Base-by-base conservation (phyloP, 2,329 filamentous ascomycete genomes). In the Pestalotiopsis sp. region DNA sequence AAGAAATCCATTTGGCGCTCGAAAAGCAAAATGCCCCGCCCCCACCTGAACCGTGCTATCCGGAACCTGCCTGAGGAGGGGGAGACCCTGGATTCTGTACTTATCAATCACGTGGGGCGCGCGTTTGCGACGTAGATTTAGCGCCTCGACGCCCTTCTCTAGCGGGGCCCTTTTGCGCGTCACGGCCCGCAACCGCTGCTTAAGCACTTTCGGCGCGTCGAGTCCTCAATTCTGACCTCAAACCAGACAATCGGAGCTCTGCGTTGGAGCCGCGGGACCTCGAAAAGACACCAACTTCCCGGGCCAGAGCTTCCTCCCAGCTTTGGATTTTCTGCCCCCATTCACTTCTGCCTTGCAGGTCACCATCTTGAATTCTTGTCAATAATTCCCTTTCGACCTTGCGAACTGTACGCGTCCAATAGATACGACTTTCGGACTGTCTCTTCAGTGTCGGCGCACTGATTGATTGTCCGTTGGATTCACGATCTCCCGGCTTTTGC, bases 51-150 rank as follows among this genome's bases (percentile, higher is more conserved):
- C 38, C n/a, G 31, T 59, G 57, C 57, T 59, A 27, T 36, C 57
- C 57, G 23, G n/a, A 31, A 36, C 9, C 27, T 27, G 49, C 14
- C 49, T 52, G 17, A 52, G 20, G 45, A 52, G 45, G 45, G 45
- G 49, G 49, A 56, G 14, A 59, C 23, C 57, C 23, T 36, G 57
- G 31, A 27, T 59, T 59, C n/a, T 7, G 27, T 12, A 27, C 57
- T 59, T 14, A 36, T n/a, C 57, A n/a, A 59, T 59, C 57, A 59
- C 57, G 57, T 59, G 57, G 57, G 57, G 57, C 45, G n/a, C 41
- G 45, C 45, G 45, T 20, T 52, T 17, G 45, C 20, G 45, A 20
- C 45, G 45, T 49, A 7, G 12, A 9, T 52, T 17, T 20, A 52
- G 45, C 45, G 45, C 45, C n/a, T 20, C 17, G 17, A 23, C n/a